Base-by-base conservation (phyloP, 164 flowering plant genomes). In the Echeveria elegans region DNA sequence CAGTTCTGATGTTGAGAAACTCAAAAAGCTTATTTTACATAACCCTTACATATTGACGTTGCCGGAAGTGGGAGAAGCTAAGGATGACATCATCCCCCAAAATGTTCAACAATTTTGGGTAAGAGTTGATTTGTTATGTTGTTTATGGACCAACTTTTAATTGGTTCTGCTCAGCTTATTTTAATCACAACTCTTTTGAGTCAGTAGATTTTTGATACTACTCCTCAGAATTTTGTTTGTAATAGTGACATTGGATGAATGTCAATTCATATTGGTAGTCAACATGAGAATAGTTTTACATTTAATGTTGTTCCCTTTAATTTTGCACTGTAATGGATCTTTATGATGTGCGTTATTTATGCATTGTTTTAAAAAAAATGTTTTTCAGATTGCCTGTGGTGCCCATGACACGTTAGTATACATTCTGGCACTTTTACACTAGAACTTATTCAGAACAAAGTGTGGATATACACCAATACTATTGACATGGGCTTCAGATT, bases 1-100 rank as follows among this genome's bases (percentile, higher is more conserved):
- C 93, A 94, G 99, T 82, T 78, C 79, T 79, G 99, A 94, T 83
- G 90, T 94, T 72, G 99, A 94, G 67, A 92, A 86, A 83, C 76
- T 94, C 75, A 94, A 91, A 83, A 94, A 87, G 76, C 86, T 88
- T 70, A 76, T 89, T 70, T 77, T 95, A 26, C 97, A 92, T 76
- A 95, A 88, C 75, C 97, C 97, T n/a, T 78, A 68, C 80, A 87
- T 85, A 69, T 77, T 92, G 79, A 95, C 97, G 29, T 78, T 95
- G 73, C 82, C 94, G 37, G 37, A 34, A 34, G 37, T 34, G 92
- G 92, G 83, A 64, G 82, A 83, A 48, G 71, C 36, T 1, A 91
- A 86, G 77, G 96, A 89, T 71, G 97, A 89, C 30, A 72, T 87
- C 50, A 77, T 95, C 67, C 95, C 97, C 1, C 86, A 82, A 78